Base-by-base conservation (phyloP, 331 rosid species). In the Malus hybrid region DNA sequence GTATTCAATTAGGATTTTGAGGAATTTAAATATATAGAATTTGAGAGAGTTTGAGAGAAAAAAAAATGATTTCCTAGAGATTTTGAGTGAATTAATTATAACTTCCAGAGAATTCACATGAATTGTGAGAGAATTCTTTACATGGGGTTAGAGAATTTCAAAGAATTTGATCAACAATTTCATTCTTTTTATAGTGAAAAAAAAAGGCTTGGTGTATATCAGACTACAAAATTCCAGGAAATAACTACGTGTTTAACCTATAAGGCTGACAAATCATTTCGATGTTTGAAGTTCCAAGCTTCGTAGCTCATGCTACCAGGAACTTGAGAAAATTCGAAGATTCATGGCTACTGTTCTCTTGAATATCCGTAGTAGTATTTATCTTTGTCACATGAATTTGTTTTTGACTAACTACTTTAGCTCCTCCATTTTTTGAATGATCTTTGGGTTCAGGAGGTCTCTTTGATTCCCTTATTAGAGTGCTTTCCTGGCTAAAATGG, bases 391-490 rank as follows among this genome's bases (percentile, higher is more conserved):
- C 99, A 94, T 78, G 86, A 92, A 92, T 44, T 94, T 89, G 61
- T 62, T 81, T 79, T 92, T 92, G n/a, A 92, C 75, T 36, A 86
- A 67, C 78, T 73, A 83, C 81, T 79, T 86, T 76, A 94, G 81
- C 54, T 78, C 89, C 90, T 90, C 96, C 61, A 91, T 76, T 81
- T 94, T 90, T 77, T 81, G 80, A 60, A 92, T 77, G 67, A 90
- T 83, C 84, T 82, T 83, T 24, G 99, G 97, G 77, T 80, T 90
- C 96, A 92, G 66, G 75, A 92, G 75, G 86, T 94, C 96, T 81
- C 92, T 88, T 20, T 20, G 99, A 97, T 80, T 92, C 97, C 77
- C 87, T 85, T 20, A 92, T 76, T 69, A 88, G 91, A 32, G 93
- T 90, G 74, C 97, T 91, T 86, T 92, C 91, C 67, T 79, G 28